These are phyloP conservation scores for Metroxylon sagu DNA, from an alignment of 176 grass and related monocot genomes.

Conservation along the genomic window DNA sequence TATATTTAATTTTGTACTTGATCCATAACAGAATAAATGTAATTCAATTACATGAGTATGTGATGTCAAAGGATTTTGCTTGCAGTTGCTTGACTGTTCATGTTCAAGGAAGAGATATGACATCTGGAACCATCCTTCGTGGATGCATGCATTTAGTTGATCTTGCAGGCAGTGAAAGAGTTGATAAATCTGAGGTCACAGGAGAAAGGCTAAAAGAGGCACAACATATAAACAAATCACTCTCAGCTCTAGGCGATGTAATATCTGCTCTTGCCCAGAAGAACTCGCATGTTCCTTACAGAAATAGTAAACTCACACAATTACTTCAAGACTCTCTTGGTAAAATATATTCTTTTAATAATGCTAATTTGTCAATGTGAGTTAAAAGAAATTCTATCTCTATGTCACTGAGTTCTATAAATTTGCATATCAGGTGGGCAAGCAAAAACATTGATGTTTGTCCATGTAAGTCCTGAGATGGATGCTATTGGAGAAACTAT, in stretches of 20 bases:
- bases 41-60: background rate
- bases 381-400: no score
- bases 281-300: slow-evolving; percentile 3
- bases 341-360: no score
- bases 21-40: background rate
- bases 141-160: slow-evolving; percentile 7
- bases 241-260: slow-evolving; percentile 11
- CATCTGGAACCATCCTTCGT: background rate
- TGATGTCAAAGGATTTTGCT: background rate
- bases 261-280: slow-evolving; percentile 9
- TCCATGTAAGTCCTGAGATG: background rate
- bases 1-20: background rate
- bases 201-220: slow-evolving; percentile 10
- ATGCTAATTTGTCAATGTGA: no score
- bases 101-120: slow-evolving; percentile 7
- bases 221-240: slow-evolving; percentile 6
- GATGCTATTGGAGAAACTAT: background rate
- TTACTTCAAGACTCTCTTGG: no score
- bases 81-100: slow-evolving; percentile 4
- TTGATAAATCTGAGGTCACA: slow-evolving; percentile 5
- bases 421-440: background rate
- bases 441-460: background rate
- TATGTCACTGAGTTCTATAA: no score
- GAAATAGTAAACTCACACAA: slow-evolving; percentile 5
- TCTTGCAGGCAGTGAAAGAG: slow-evolving; percentile 14